These are phyloP conservation scores for Salmacisia buchloeana DNA, from an alignment of 1,284 basidiomycete species.

Conservation along the genomic window DNA sequence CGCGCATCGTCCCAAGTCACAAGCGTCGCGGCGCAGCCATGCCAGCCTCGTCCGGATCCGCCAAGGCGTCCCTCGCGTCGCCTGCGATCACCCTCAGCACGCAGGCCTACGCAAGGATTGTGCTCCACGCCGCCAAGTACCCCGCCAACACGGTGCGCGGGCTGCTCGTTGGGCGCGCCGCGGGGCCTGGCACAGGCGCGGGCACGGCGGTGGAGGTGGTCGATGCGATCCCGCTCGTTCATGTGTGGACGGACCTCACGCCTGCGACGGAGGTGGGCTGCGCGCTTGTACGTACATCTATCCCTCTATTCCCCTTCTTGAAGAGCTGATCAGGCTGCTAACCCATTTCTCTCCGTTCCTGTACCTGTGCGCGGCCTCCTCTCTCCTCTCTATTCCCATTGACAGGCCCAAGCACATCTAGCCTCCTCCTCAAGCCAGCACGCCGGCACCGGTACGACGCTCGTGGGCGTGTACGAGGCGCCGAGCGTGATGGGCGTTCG, in stretches of 20 bases:
- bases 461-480: constrained; percentile 20
- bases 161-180: constrained; percentile 13
- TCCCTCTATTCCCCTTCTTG: not conserved
- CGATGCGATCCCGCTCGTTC: constrained; percentile 18
- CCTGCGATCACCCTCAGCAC: not conserved
- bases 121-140: constrained; percentile 21
- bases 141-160: constrained; percentile 14
- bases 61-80: too few species aligned
- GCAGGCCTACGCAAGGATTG: constrained; percentile 18
- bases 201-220: not conserved
- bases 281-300: constrained; percentile 15
- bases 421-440: not conserved
- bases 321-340: not conserved
- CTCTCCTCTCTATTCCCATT: not conserved
- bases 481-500: constrained; percentile 9
- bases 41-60: not conserved
- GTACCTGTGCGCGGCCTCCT: not conserved
- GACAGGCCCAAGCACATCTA: constrained; percentile 5
- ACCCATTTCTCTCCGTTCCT: not conserved
- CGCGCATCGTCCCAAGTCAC: too few species aligned
- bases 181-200: not conserved
- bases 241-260: constrained; percentile 17
- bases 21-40: too few species aligned
- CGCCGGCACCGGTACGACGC: not conserved
- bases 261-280: constrained; percentile 20